Evolutionary conservation across 1,139 yeast species (phyloP).

Genomic region (Scheffersomyces cryptocercus): DNA sequence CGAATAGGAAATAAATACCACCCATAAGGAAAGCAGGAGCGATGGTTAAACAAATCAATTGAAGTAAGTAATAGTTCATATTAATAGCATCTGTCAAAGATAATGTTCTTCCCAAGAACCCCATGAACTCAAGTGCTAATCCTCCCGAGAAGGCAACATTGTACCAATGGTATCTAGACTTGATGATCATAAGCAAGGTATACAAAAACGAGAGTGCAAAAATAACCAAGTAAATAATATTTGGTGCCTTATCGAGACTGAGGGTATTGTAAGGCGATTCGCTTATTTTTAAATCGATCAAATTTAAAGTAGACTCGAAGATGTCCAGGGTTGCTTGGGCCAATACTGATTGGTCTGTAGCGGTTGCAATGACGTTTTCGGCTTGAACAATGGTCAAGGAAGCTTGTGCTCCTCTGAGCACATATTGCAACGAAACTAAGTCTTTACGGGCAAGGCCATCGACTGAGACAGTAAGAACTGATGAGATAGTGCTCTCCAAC

Average conservation of each 20-base stretch:
- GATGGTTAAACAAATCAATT: slow-evolving; percentile 68
- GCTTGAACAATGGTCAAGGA: slow-evolving; percentile 34
- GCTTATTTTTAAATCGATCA: slow-evolving; percentile 21
- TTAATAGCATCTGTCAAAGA: slow-evolving; percentile 44
- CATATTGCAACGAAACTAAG: slow-evolving; percentile 16
- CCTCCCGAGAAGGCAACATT: slow-evolving; percentile 63
- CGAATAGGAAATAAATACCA: slow-evolving; percentile 76
- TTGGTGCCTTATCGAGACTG: slow-evolving; percentile 27
- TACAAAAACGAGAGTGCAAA: slow-evolving; percentile 27
- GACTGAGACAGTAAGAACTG: slow-evolving; percentile 14
- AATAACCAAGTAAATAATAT: slow-evolving; percentile 29
- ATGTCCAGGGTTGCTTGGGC: slow-evolving; percentile 33
- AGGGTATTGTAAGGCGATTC: slow-evolving; percentile 37
- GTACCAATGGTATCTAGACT: slow-evolving; percentile 74
- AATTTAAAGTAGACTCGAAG: slow-evolving; percentile 31
- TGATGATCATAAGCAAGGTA: slow-evolving; percentile 22
- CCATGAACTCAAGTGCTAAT: slow-evolving; percentile 62
- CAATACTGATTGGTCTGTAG: slow-evolving; percentile 28
- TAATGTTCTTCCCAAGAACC: slow-evolving; percentile 63
- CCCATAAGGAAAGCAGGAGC: slow-evolving; percentile 93
- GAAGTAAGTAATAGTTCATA: slow-evolving; percentile 55
- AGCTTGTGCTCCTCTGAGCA: slow-evolving; percentile 31
- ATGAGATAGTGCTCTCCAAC: slow-evolving; percentile 15
- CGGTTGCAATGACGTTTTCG: slow-evolving; percentile 38
- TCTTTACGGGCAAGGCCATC: slow-evolving; percentile 18